These are phyloP conservation scores for Blastocystis sp. DNA, from an alignment of 352 stramenopile species.

Conservation along the genomic window DNA sequence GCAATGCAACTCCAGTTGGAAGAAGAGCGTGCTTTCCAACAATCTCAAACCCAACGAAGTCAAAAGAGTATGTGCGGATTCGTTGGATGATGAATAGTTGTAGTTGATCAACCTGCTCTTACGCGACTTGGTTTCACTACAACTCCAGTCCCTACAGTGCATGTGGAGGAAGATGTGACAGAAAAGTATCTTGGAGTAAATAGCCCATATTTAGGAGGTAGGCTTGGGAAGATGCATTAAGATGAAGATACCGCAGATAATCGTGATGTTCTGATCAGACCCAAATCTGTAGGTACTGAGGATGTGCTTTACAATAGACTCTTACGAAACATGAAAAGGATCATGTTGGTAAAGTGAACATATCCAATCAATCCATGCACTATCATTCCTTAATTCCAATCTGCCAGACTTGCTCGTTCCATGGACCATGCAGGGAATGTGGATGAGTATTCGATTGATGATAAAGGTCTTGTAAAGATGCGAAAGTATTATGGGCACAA, in stretches of 20 bases:
- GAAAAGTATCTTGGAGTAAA: slow-evolving; percentile 38
- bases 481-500: slow-evolving; percentile 36
- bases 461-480: slow-evolving; percentile 56
- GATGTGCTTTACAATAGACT: neutral
- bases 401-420: neutral
- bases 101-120: neutral
- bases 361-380: neutral
- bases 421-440: slow-evolving; percentile 40
- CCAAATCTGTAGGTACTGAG: neutral
- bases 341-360: slow-evolving; percentile 50
- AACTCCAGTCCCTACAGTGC: neutral
- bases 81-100: neutral
- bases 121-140: neutral
- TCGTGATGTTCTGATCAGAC: neutral
- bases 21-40: slow-evolving; percentile 11
- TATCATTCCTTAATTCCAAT: neutral
- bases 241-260: neutral
- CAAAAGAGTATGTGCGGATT: neutral
- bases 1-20: slow-evolving; percentile 39
- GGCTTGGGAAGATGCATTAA: neutral
- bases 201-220: slow-evolving; percentile 17
- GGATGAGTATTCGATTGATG: slow-evolving; percentile 34
- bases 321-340: slow-evolving; percentile 22
- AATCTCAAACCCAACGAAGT: neutral
- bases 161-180: slow-evolving; percentile 4